Percentiles rank a stretch among this genome's conserved stretches.
phyloP scores from a whole-genome alignment of 805 yeast genomes.

The Danielozyma ontarioensis region DNA sequence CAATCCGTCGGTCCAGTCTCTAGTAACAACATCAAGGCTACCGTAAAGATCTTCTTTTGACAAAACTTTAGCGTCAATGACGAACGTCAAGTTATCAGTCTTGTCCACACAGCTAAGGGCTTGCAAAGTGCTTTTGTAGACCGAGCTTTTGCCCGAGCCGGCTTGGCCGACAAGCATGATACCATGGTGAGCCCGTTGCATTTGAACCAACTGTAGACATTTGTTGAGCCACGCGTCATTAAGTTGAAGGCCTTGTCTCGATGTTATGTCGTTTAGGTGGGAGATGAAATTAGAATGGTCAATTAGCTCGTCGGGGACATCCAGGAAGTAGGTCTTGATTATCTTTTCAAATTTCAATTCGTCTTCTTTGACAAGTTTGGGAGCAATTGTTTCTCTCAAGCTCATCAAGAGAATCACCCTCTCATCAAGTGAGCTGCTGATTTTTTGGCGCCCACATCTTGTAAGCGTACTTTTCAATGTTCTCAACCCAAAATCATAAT shows the following conservation, averaged over 20 bases:
- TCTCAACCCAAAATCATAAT: slow-evolving; percentile 89
- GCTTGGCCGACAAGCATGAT: slow-evolving; percentile 74
- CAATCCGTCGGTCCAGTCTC: slow-evolving; percentile 92
- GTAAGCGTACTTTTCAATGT: slow-evolving; percentile 65
- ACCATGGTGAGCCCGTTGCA: slow-evolving; percentile 67
- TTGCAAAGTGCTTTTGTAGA: slow-evolving; percentile 45
- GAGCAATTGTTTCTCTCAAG: slow-evolving; percentile 57
- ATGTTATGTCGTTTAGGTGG: slow-evolving; percentile 21
- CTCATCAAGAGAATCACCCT: slow-evolving; percentile 42
- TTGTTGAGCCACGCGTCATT: slow-evolving; percentile 48
- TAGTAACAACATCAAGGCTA: slow-evolving; percentile 60
- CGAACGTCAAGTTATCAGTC: slow-evolving; percentile 33
- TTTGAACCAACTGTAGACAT: slow-evolving; percentile 54
- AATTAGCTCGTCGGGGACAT: slow-evolving; percentile 8
- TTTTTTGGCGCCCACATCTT: slow-evolving; percentile 48
- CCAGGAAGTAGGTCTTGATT: slow-evolving; percentile 21
- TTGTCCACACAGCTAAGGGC: slow-evolving; percentile 35
- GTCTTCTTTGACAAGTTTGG: slow-evolving; percentile 60
- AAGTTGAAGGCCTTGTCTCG: slow-evolving; percentile 22
- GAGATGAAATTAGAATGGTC: slow-evolving; percentile 21
- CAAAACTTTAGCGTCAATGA: slow-evolving; percentile 73
- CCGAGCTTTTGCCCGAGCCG: slow-evolving; percentile 67
- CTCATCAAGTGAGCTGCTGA: slow-evolving; percentile 12
- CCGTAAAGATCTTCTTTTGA: slow-evolving; percentile 69
- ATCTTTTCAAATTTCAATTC: slow-evolving; percentile 29